phyloP scores from a whole-genome alignment of 495 filamentous ascomycete genomes.

The Lasiosphaeria hispida region DNA sequence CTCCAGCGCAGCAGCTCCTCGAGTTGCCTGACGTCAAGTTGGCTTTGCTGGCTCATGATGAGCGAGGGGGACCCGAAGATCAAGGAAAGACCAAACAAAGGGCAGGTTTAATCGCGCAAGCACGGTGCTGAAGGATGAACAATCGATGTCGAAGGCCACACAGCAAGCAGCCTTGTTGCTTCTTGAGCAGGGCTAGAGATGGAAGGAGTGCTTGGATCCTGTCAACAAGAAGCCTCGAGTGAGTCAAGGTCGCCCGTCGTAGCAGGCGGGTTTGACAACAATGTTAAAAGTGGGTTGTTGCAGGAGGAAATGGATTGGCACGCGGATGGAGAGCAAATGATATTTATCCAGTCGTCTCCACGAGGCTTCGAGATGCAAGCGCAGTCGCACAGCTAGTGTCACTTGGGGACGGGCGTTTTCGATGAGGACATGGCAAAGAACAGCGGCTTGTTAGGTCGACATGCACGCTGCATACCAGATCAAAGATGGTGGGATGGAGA shows the following conservation, averaged over 20 bases:
- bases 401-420: slow-evolving; percentile 9
- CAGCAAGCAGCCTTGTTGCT: slow-evolving; percentile 12
- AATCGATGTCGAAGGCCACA: background rate
- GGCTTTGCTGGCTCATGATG: slow-evolving; percentile 25
- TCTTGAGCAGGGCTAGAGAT: slow-evolving; percentile 5
- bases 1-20: slow-evolving; percentile 18
- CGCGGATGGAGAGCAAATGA: slow-evolving; percentile 24
- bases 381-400: slow-evolving; percentile 19
- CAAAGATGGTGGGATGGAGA: slow-evolving; percentile 18
- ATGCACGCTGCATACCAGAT: slow-evolving; percentile 28
- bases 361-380: slow-evolving; percentile 28
- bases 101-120: slow-evolving; percentile 5
- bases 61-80: background rate
- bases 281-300: slow-evolving; percentile 26
- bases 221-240: slow-evolving; percentile 15
- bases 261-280: slow-evolving; percentile 15
- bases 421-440: slow-evolving; percentile 3
- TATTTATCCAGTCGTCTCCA: slow-evolving; percentile 31
- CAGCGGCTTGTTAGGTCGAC: slow-evolving; percentile 22
- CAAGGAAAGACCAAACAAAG: background rate
- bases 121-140: background rate
- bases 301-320: slow-evolving; percentile 23
- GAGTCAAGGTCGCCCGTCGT: slow-evolving; percentile 21
- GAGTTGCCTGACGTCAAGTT: slow-evolving; percentile 14
- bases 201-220: slow-evolving; percentile 13